phyloP scores from a whole-genome alignment of 1,139 yeast genomes.

The Diutina neorugosa region DNA sequence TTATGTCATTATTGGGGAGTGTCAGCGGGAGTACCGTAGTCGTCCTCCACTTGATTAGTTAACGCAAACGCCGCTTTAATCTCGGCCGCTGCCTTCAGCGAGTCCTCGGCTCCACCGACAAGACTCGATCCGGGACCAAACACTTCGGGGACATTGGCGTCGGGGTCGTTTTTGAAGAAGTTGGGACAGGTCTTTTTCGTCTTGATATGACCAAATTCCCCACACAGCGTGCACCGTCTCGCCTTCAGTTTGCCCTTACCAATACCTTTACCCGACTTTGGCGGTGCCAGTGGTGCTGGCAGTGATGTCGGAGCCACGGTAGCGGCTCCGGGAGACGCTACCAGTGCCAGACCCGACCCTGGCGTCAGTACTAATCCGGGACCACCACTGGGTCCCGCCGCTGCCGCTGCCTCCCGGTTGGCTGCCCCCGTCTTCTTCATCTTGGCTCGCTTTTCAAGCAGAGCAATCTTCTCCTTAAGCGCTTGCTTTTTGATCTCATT shows the following conservation, averaged over 20 bases:
- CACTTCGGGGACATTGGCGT: slow-evolving; percentile 2
- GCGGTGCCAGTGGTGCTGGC: slow-evolving; percentile 18
- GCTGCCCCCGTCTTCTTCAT: slow-evolving; percentile 30
- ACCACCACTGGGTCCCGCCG: neutral
- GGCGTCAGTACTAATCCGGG: neutral
- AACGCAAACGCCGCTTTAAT: slow-evolving; percentile 1
- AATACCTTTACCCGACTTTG: slow-evolving; percentile 42
- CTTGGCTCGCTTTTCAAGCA: slow-evolving; percentile 56
- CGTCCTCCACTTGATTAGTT: neutral
- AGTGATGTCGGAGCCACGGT: slow-evolving; percentile 37
- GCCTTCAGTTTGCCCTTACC: slow-evolving; percentile 73
- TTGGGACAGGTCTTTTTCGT: slow-evolving; percentile 80
- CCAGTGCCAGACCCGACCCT: neutral
- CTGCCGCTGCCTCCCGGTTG: slow-evolving; percentile 29
- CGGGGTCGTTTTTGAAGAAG: slow-evolving; percentile 1
- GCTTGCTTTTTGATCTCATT: slow-evolving; percentile 70
- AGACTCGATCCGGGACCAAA: neutral
- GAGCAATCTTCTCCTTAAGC: slow-evolving; percentile 76
- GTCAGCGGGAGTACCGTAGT: neutral
- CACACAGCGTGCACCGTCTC: slow-evolving; percentile 88
- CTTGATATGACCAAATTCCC: slow-evolving; percentile 88
- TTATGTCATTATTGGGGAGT: neutral
- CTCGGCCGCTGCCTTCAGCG: neutral
- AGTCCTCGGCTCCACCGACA: neutral
- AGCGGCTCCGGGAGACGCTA: slow-evolving; percentile 18